Base-by-base conservation (phyloP, 2,329 filamentous ascomycete genomes). In the Magnaporthiopsis rhizophila region DNA sequence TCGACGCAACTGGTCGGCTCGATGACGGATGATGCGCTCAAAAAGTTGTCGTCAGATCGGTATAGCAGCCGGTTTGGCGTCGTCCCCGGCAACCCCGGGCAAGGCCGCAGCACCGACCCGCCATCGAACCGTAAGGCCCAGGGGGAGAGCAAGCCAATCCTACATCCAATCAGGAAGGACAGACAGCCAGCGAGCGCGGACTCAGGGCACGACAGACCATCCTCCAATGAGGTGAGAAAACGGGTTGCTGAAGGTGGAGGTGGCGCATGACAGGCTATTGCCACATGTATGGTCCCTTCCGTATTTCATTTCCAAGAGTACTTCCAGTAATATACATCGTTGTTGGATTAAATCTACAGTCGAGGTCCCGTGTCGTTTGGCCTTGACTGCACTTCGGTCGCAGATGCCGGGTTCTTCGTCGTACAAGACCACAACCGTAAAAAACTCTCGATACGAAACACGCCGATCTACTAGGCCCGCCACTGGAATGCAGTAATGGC, bases 1-100 rank as follows among this genome's bases (percentile, higher is more conserved):
- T 76, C 75, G 59, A 71, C 71, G 53, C 73, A 77, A 64, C 65
- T 76, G 61, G 68, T 78, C 65, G 74, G 76, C 28, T 77, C 73
- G 64, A 75, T 77, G 69, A 67, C 68, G 26, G 70, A 71, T 45
- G 9, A 61, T 45, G 26, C 59, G 32, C 59, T 61, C 3, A n/a
- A 45, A 38, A 61, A 61, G 38, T 24, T 61, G 59, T 34, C 34
- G 24, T 24, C 59, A 21, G 18, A 61, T 61, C 59, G 18, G 32
- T 61, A 61, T 45, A 13, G 34, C 59, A 61, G 59, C 38, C 59
- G 59, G n/a, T 61, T 61, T 61, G 34, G 59, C 59, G 34, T 36
- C 21, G 59, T 36, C 24, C 26, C 34, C 18, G 26, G 34, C 59
- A n/a, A 45, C 26, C 18, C 32, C 26, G 59, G 30, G 30, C 58